phyloP scores from a whole-genome alignment of 2,329 filamentous ascomycete genomes.

The Byssochlamys sp. region DNA sequence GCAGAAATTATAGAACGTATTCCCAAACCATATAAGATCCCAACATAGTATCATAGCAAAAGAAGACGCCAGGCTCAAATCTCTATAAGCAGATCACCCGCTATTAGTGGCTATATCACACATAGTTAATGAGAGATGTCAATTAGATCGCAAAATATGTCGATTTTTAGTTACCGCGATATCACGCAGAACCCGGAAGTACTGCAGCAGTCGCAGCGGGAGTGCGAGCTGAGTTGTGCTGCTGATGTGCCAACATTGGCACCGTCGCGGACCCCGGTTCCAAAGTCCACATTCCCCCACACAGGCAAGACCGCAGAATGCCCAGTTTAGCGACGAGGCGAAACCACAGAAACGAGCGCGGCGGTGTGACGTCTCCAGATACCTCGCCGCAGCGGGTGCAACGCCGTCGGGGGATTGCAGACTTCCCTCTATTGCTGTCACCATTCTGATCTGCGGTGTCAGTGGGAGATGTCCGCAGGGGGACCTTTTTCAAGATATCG shows the following conservation, averaged over 20 bases:
- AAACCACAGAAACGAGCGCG: constrained; percentile 26
- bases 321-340: constrained; percentile 30
- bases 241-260: constrained; percentile 1
- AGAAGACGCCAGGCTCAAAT: neutral
- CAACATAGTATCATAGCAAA: neutral
- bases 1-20: neutral
- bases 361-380: constrained; percentile 52
- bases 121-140: neutral
- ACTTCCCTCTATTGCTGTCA: constrained; percentile 4
- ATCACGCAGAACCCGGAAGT: neutral
- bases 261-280: constrained; percentile 15
- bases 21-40: neutral
- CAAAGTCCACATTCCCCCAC: constrained; percentile 32
- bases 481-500: constrained; percentile 48
- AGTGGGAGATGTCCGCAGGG: constrained; percentile 10
- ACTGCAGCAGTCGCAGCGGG: constrained; percentile 6
- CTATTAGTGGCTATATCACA: neutral
- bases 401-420: constrained; percentile 31
- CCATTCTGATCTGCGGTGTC: constrained; percentile 1
- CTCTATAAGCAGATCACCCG: neutral
- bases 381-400: constrained; percentile 55
- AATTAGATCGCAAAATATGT: neutral
- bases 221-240: constrained; percentile 4
- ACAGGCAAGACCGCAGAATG: constrained; percentile 30
- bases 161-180: neutral